phyloP scores from a whole-genome alignment of 148 eudicot genomes.

The Fallopia convolvulus region DNA sequence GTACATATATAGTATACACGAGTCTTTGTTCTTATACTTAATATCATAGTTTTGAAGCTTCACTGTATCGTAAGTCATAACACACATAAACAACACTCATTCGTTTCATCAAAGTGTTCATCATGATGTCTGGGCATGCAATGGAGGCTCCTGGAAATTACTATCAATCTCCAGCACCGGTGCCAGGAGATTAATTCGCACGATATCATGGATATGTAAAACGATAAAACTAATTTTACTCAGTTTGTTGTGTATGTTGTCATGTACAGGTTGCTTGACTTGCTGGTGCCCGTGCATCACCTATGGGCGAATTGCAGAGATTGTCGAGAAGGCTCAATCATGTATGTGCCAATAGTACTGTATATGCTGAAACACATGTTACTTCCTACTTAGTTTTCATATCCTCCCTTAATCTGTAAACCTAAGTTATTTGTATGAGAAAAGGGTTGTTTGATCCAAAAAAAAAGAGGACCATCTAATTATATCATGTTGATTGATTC shows the following conservation, averaged over 20 bases:
- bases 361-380: neutral
- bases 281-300: conserved; percentile 19
- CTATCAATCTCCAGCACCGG: neutral
- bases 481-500: neutral
- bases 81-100: neutral
- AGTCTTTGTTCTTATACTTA: too few species aligned
- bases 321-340: conserved; percentile 27
- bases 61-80: neutral
- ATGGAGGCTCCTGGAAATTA: neutral
- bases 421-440: too few species aligned
- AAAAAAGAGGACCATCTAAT: neutral
- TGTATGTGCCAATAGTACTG: conserved; percentile 16
- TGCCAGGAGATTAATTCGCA: neutral
- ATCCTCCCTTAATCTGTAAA: too few species aligned
- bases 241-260: too few species aligned
- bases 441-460: too few species aligned
- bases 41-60: neutral
- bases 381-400: neutral
- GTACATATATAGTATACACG: too few species aligned
- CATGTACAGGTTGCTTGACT: conserved; percentile 14
- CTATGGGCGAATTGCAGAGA: conserved; percentile 15
- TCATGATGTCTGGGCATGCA: neutral
- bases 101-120: neutral
- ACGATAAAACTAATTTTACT: too few species aligned
- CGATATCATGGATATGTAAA: too few species aligned